Percentiles rank a stretch among this genome's conserved stretches.
phyloP scores from a whole-genome alignment of 2,329 filamentous ascomycete genomes.

The Juglanconis sp. region DNA sequence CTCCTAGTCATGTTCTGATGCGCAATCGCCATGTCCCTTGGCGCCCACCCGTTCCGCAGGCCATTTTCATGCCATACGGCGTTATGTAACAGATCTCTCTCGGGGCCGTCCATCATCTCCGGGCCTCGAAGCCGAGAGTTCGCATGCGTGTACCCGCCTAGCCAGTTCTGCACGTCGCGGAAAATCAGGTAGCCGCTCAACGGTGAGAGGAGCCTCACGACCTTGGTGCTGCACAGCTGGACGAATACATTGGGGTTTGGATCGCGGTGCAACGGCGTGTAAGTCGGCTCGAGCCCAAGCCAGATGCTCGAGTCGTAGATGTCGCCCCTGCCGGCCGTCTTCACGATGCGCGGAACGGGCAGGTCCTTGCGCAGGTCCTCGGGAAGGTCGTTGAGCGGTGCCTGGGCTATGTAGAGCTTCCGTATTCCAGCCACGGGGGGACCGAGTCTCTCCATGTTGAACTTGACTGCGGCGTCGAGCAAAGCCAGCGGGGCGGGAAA shows the following conservation, averaged over 20 bases:
- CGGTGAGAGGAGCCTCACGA: constrained; percentile 68
- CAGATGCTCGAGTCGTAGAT: constrained; percentile 86
- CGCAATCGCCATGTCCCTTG: constrained; percentile 23
- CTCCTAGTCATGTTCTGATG: constrained; percentile 6
- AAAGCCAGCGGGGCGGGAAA: constrained; percentile 62
- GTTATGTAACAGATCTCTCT: constrained; percentile 63
- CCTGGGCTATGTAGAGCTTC: constrained; percentile 84
- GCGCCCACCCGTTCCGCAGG: neutral
- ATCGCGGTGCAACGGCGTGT: constrained; percentile 86
- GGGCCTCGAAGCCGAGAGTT: constrained; percentile 62
- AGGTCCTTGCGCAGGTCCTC: constrained; percentile 59
- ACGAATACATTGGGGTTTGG: constrained; percentile 92
- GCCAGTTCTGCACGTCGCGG: constrained; percentile 40
- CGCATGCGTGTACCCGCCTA: constrained; percentile 30
- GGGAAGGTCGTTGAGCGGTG: constrained; percentile 68
- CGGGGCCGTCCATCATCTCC: constrained; percentile 87
- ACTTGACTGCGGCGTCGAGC: constrained; percentile 56
- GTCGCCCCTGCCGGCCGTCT: constrained; percentile 67
- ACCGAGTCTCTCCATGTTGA: constrained; percentile 33
- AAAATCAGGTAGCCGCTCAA: constrained; percentile 63
- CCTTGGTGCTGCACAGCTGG: constrained; percentile 73
- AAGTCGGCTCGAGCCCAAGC: constrained; percentile 82
- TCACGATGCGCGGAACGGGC: constrained; percentile 63
- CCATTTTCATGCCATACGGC: constrained; percentile 62
- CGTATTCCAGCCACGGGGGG: constrained; percentile 2